Base-by-base conservation (phyloP, 805 yeast genomes). In the Ogataea thermomethanolica region DNA sequence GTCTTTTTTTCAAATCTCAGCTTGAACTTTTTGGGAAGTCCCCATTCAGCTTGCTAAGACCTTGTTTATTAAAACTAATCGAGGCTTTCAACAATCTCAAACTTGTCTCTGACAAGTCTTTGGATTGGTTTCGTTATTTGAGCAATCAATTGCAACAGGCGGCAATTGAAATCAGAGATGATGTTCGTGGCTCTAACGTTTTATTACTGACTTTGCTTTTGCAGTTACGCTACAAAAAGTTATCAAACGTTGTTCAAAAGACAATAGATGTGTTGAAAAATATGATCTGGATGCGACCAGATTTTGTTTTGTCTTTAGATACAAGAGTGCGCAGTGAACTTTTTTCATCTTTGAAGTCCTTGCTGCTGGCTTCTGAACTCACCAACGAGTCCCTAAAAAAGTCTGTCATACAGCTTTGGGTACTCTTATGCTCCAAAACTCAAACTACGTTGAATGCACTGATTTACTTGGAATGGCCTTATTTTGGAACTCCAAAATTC, bases 381-480 rank as follows among this genome's bases (percentile, higher is more conserved):
- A 40, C 29, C 12, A 46, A 34, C 25, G 47, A 43, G 5, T 5
- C 24, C n/a, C 22, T 57, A 13, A 51, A 50, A 17, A 29, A 21
- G 7, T 24, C 33, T 1, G 51, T 55, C 29, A 26, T 56, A 8
- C 31, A 24, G 6, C 35, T 49, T 21, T 57, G 62, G 62, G 42
- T 54, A 4, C 43, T 45, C 11, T 21, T 55, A 6, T 46, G 49
- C 9, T 29, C 47, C 2, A 20, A 35, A 8, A 20, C 53, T 15
- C 45, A 37, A 5, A 30, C 43, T n/a, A 40, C 47, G 8, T 29
- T 50, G 11, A 54, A 53, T 13, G 53, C 55, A 2, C 22, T 61
- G 17, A 41, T 57, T 4, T 52, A 52, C 35, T 37, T 58, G 15
- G 62, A 61, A 13, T 61, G 66, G 66, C 38, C 41, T 0, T 61